These are phyloP conservation scores for Aspergillus ibericus DNA, from an alignment of 2,329 filamentous ascomycete genomes.

Conservation along the genomic window DNA sequence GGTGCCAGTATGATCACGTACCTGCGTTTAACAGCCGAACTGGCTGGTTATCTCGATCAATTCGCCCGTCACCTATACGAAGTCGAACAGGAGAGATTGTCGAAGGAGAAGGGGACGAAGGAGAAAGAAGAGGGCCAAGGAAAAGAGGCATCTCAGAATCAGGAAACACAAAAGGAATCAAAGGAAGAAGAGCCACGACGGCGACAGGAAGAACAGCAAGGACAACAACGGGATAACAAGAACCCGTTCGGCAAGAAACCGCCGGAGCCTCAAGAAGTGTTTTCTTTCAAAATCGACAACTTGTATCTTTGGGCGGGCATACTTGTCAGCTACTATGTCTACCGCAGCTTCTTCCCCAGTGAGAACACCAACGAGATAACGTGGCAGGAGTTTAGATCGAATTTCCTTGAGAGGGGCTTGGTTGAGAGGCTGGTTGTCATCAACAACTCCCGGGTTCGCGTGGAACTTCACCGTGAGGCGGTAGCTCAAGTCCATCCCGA, in stretches of 20 bases:
- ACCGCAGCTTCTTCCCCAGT: conserved; percentile 64
- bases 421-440: conserved; percentile 89
- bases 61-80: conserved; percentile 37
- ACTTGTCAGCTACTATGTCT: conserved; percentile 63
- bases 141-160: conserved; percentile 13
- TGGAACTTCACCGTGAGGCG: conserved; percentile 76
- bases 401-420: conserved; percentile 92
- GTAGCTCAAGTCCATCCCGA: conserved; percentile 73
- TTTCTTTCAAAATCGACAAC: conserved; percentile 54
- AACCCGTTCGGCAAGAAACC: conserved; percentile 29
- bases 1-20: conserved; percentile 56
- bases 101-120: conserved; percentile 15
- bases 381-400: conserved; percentile 93
- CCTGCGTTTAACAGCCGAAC: conserved; percentile 60
- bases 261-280: conserved; percentile 35
- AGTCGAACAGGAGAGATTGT: conserved; percentile 28
- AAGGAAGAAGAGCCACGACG: conserved; percentile 2
- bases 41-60: conserved; percentile 57
- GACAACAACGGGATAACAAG: conserved; percentile 25
- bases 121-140: conserved; percentile 13
- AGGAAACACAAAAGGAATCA: conserved; percentile 26
- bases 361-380: conserved; percentile 79
- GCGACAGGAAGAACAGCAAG: conserved; percentile 20
- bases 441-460: conserved; percentile 73
- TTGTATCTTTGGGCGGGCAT: conserved; percentile 51